Base-by-base conservation (phyloP, 1,284 basidiomycete species). In the Cutaneotrichosporon sp. region DNA sequence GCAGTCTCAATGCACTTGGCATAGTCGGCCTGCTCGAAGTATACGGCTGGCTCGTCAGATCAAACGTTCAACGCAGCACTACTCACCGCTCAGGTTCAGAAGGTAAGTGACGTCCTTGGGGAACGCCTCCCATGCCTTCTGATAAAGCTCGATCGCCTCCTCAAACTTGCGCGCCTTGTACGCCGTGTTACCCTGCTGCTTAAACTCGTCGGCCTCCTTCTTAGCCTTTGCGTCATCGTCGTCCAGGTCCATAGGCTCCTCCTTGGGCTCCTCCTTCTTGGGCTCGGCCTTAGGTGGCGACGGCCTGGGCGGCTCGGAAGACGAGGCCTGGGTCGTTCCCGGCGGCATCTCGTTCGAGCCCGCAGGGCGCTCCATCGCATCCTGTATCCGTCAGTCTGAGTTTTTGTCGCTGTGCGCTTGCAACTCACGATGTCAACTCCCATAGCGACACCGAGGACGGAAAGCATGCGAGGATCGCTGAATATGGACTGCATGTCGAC, bases 61-160 rank as follows among this genome's bases (percentile, higher is more conserved):
- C 18, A n/a, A n/a, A n/a, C n/a, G n/a, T 13, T 56, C 30, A 17
- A 9, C 14, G n/a, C 7, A 37, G 55, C 35, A 56, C 45, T 20
- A 76, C 84, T 59, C 61, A 88, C 88, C 88, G 62, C 83, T 84
- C 41, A 92, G 76, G 74, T 97, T 97, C 47, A 89, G 90, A 55
- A 98, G 79, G 81, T 87, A 97, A 8, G 90, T 90, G 62, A 97
- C 82, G 74, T 98, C 92, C 76, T 96, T 89, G 45, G 90, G 88
- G 82, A 86, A 91, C 14, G 84, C 70, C 50, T 96, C 90, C 93
- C 94, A 97, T 4, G 94, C 94, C 69, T 88, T 86, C 62, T 83
- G 75, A 76, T 88, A 94, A 58, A 83, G 80, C 52, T 80, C 77
- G 44, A 81, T 82, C 12, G 90, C 89, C 59, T 82, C 81, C 26